Base-by-base conservation (phyloP, 768 basidiomycete species). In the Lactarius quietus region DNA sequence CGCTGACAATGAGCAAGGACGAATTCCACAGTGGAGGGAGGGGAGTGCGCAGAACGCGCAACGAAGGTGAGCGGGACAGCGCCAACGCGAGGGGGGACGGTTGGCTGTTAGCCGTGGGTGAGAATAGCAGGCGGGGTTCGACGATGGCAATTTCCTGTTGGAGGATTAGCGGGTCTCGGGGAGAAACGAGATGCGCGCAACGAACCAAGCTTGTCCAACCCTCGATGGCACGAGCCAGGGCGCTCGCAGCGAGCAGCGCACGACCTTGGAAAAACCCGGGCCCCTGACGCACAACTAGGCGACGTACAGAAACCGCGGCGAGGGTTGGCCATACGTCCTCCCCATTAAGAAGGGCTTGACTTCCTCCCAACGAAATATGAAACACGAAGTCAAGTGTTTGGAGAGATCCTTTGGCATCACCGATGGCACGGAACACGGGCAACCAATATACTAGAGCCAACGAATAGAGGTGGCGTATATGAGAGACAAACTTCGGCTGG, bases 141-240 rank as follows among this genome's bases (percentile, higher is more conserved):
- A 66, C 38, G 8, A 45, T 12, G 20, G 18, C 57, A 10, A 23
- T 20, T 14, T 66, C 65, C 61, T 66, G 14, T 23, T n/a, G 12
- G 5, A 38, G n/a, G 35, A 35, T 38, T 5, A 35, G 56, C 20
- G 23, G n/a, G 33, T 59, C 31, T 23, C 23, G 8, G 23, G n/a
- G 39, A 12, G 48, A 33, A 33, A 33, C 33, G 33, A 52, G n/a
- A 15, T 23, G 9, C 53, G 31, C 7, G 29, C 31, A 3, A n/a
- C 56, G n/a, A 59, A 66, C 65, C 65, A 66, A 12, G 57, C 60
- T 53, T 62, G 56, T 45, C 65, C 65, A 66, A 45, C 57, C 38
- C 12, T 58, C 51, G n/a, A 66, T 53, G 31, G 57, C 61, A 33
- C 33, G 48, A 0, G 65, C 60, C 36, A 66, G 43, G 29, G 39